Conservation (phyloP, 768 basidiomycete species). For the Pulveroboletus sp. region DNA sequence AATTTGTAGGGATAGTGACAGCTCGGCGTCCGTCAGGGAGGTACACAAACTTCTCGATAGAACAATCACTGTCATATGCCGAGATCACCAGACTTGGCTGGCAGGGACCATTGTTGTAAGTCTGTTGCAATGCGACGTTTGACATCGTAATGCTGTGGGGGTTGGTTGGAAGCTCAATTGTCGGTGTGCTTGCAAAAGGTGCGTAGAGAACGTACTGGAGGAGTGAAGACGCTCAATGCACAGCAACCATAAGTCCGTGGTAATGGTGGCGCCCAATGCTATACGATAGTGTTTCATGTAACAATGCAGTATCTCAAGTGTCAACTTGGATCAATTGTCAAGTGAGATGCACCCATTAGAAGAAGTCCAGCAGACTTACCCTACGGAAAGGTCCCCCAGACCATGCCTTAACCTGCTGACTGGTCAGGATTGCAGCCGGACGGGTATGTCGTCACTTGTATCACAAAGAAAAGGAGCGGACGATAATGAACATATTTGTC, state of each 20-base stretch:
- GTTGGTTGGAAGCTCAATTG: neutral
- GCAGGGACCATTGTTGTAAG: neutral
- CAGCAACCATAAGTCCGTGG: neutral
- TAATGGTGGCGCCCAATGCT: no score
- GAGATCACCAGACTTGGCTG: neutral
- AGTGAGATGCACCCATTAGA: no score
- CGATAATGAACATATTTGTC: constrained; percentile 84
- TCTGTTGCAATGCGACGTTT: neutral
- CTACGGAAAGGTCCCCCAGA: no score
- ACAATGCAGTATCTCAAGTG: no score
- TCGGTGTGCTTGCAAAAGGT: neutral
- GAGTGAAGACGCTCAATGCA: neutral
- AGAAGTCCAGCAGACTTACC: no score
- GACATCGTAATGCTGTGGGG: neutral
- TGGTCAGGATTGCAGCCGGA: constrained; percentile 85
- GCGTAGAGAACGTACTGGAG: neutral
- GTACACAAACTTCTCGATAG: neutral
- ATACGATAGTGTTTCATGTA: no score
- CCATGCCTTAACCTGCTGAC: constrained; percentile 34
- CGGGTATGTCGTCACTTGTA: constrained; percentile 83
- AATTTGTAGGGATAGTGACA: neutral
- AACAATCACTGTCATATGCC: neutral
- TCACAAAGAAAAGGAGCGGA: constrained; percentile 91
- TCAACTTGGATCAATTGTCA: no score
- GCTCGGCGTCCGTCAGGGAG: constrained; percentile 3